Conservation (phyloP, 192 early-diverging fungal genomes). For the Podila clonocystis region DNA sequence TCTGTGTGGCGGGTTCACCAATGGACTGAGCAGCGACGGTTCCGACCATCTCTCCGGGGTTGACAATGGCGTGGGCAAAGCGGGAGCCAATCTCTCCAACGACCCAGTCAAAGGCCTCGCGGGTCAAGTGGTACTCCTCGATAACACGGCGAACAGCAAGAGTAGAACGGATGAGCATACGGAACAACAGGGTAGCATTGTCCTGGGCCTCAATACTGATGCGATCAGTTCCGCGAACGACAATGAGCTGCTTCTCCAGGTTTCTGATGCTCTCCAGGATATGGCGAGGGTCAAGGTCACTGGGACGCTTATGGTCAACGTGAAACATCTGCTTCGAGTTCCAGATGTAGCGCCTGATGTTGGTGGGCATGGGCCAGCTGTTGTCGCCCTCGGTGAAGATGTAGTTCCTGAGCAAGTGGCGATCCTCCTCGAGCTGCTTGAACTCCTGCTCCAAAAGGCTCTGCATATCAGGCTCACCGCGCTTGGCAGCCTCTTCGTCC, state of each 20-base stretch:
- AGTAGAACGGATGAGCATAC: conserved; percentile 81
- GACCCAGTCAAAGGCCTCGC: conserved; percentile 93
- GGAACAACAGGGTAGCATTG: conserved; percentile 95
- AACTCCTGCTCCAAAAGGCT: conserved; percentile 83
- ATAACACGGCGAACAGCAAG: conserved; percentile 87
- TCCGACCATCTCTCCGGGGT: conserved; percentile 98
- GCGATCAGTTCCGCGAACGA: conserved; percentile 89
- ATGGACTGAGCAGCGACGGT: conserved; percentile 98
- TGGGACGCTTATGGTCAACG: conserved; percentile 80
- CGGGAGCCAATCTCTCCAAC: conserved; percentile 93
- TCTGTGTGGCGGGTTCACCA: conserved; percentile 99
- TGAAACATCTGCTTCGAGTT: conserved; percentile 93
- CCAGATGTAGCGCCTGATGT: conserved; percentile 87
- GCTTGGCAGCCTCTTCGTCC: conserved; percentile 53
- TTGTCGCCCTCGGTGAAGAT: conserved; percentile 83
- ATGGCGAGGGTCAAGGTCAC: conserved; percentile 87
- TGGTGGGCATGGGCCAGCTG: conserved; percentile 91
- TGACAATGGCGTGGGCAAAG: conserved; percentile 91
- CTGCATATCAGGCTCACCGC: conserved; percentile 33
- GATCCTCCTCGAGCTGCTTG: conserved; percentile 78
- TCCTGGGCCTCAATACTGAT: conserved; percentile 88
- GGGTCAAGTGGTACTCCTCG: conserved; percentile 88
- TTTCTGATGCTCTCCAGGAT: conserved; percentile 78
- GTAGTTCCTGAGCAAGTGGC: conserved; percentile 76
- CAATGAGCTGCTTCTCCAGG: conserved; percentile 76